Percentiles rank a stretch among this genome's conserved stretches.
Conservation (phyloP, 352 stramenopile species). For the Saprolegnia parasitica region DNA sequence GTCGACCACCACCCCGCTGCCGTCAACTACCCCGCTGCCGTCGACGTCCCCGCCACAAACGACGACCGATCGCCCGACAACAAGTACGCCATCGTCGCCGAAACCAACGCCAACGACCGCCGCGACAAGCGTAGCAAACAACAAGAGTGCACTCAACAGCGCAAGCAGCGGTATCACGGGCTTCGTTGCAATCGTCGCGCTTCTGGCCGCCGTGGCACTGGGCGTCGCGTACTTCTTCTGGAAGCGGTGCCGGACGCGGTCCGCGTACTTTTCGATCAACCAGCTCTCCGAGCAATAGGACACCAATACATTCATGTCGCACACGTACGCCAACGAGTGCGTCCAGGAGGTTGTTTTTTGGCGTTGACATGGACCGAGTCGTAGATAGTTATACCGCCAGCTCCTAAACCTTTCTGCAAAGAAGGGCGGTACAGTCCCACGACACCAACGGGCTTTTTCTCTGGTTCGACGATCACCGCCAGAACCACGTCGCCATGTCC, state of each 20-base stretch:
- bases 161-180: neutral
- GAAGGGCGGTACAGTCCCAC: no score
- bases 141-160: neutral
- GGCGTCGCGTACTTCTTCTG: neutral
- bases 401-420: no score
- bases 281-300: neutral
- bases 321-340: no score
- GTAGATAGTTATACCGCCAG: no score
- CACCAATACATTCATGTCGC: neutral
- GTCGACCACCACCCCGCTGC: no score
- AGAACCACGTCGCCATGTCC: no score
- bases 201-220: neutral
- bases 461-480: no score
- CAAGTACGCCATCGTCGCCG: neutral
- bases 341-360: no score
- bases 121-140: neutral
- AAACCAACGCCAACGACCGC: neutral
- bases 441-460: no score
- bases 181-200: slow-evolving; percentile 1
- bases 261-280: neutral
- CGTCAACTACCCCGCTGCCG: no score
- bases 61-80: neutral
- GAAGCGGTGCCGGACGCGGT: slow-evolving; percentile 1
- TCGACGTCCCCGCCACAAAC: no score
- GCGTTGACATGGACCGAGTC: no score